Conservation (phyloP, 345 rosid genomes). For the Kernera saxatilis region DNA sequence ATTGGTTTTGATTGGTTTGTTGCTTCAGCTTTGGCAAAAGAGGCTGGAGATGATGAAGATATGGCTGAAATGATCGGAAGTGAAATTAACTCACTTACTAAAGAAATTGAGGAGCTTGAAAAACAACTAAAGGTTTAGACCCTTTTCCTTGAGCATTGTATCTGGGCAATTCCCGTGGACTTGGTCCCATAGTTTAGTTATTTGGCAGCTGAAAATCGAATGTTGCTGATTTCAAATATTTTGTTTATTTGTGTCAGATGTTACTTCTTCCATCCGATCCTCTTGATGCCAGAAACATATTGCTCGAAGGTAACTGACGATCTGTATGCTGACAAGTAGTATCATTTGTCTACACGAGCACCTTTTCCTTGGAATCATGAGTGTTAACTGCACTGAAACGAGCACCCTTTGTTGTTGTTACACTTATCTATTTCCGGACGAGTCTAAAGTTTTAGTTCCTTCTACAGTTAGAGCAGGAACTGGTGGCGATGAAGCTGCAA, state of each 20-base stretch:
- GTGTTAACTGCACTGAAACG: too few relatives aligned
- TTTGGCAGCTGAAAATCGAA: too few relatives aligned
- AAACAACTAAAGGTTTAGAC: slow-evolving; percentile 71
- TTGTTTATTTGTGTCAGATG: slow-evolving; percentile 38
- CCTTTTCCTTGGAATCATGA: too few relatives aligned
- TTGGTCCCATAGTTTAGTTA: neutral
- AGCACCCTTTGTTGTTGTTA: too few relatives aligned
- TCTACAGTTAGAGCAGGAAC: slow-evolving; percentile 95
- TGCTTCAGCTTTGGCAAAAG: slow-evolving; percentile 64
- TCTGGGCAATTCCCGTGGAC: neutral
- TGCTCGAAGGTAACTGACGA: slow-evolving; percentile 82
- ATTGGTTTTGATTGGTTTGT: neutral
- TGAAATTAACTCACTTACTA: slow-evolving; percentile 66
- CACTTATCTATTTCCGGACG: neutral
- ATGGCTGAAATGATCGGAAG: slow-evolving; percentile 91
- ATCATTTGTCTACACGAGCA: too few relatives aligned
- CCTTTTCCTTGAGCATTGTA: neutral
- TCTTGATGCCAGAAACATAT: slow-evolving; percentile 88
- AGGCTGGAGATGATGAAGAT: slow-evolving; percentile 69
- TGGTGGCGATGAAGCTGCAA: slow-evolving; percentile 99
- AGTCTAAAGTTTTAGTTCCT: neutral
- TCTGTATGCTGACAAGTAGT: neutral
- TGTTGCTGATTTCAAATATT: neutral
- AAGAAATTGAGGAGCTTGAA: slow-evolving; percentile 64
- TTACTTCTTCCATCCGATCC: slow-evolving; percentile 87